These are phyloP conservation scores for Rhododendron mucronatum DNA, from an alignment of 148 eudicot genomes.

Conservation along the genomic window DNA sequence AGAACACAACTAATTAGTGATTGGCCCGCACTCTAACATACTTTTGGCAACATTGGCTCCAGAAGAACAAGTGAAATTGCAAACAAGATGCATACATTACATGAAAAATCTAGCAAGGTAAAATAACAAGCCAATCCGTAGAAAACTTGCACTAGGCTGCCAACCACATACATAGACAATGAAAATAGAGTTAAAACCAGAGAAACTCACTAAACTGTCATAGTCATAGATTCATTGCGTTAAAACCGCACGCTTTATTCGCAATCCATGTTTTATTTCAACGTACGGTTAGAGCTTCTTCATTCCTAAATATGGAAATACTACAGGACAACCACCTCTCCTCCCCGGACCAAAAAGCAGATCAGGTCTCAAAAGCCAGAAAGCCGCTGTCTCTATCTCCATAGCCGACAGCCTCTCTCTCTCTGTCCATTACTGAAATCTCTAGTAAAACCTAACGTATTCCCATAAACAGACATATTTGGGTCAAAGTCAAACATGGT, in stretches of 20 bases:
- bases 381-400: background rate
- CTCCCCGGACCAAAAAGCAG: background rate
- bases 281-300: background rate
- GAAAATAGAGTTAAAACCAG: background rate
- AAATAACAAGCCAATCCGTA: background rate
- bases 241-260: background rate
- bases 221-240: background rate
- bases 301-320: background rate
- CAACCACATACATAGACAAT: background rate
- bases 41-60: background rate
- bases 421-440: background rate
- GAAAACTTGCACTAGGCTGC: background rate
- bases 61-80: background rate
- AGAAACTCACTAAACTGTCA: background rate
- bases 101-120: background rate
- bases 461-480: background rate
- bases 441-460: background rate
- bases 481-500: background rate
- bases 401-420: background rate
- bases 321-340: background rate
- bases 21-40: background rate
- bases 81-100: background rate
- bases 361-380: background rate
- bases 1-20: background rate
- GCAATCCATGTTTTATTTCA: background rate